Evolutionary conservation across 768 basidiomycete species (phyloP).

Genomic region (Gautieria morchelliformis): DNA sequence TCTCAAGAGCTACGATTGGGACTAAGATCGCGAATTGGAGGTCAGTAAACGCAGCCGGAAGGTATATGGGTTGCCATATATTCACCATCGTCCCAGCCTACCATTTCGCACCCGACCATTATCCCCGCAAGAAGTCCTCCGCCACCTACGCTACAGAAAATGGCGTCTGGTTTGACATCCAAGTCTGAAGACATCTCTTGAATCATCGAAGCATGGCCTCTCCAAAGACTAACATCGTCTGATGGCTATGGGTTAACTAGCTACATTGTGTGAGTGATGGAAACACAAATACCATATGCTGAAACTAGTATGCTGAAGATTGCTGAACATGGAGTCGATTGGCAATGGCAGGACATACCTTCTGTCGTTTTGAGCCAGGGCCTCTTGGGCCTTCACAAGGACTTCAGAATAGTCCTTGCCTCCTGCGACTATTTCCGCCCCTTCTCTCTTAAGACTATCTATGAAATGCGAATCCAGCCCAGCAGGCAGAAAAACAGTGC

Average conservation of each 20-base stretch:
- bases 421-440: constrained; percentile 47
- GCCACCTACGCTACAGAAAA: constrained; percentile 73
- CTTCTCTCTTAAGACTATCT: constrained; percentile 37
- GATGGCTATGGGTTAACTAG: background rate
- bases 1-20: constrained; percentile 58
- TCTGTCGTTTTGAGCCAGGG: constrained; percentile 33
- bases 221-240: constrained; percentile 60
- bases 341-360: constrained; percentile 29
- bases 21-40: constrained; percentile 27
- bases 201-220: constrained; percentile 70
- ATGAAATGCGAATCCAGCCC: constrained; percentile 26
- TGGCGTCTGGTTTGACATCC: constrained; percentile 47
- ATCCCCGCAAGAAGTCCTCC: constrained; percentile 64
- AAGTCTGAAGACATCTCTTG: constrained; percentile 52
- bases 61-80: background rate
- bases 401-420: constrained; percentile 55
- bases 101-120: constrained; percentile 51
- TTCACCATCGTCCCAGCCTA: constrained; percentile 65
- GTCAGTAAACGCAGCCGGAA: background rate
- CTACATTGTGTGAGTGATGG: background rate
- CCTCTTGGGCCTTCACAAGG: constrained; percentile 36
- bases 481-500: constrained; percentile 60
- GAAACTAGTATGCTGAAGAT: constrained; percentile 51
- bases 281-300: constrained; percentile 35
- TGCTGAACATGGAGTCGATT: background rate